phyloP scores from a whole-genome alignment of 768 basidiomycete genomes.

The Naganishia onofrii region DNA sequence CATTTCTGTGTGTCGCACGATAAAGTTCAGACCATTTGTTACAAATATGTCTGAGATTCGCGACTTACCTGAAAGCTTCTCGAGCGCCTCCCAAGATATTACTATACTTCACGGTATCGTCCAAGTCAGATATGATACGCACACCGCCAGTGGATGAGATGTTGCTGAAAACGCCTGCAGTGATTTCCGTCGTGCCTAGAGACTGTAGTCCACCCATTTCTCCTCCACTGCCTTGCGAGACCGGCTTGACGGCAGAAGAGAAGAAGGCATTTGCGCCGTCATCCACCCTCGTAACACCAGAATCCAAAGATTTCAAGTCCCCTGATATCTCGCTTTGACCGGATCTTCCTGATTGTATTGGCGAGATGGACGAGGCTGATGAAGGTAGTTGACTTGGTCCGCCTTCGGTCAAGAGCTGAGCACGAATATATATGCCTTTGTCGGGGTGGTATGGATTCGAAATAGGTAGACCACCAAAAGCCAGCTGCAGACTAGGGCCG shows the following conservation, averaged over 20 bases:
- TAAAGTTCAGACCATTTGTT: neutral
- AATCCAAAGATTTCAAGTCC: constrained; percentile 29
- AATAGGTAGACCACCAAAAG: constrained; percentile 57
- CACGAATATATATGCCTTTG: constrained; percentile 31
- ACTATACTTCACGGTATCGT: constrained; percentile 84
- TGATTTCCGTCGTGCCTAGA: constrained; percentile 27
- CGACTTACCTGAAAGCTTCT: constrained; percentile 63
- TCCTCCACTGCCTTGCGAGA: constrained; percentile 20
- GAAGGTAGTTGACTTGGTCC: constrained; percentile 25
- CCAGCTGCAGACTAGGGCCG: constrained; percentile 61
- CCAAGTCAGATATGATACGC: constrained; percentile 86
- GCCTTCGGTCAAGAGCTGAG: constrained; percentile 26
- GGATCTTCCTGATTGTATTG: constrained; percentile 4
- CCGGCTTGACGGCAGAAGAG: constrained; percentile 30
- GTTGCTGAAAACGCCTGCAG: constrained; percentile 27
- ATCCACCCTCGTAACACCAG: constrained; percentile 28
- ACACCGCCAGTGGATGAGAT: constrained; percentile 49
- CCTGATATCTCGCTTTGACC: neutral
- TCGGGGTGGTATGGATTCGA: constrained; percentile 7
- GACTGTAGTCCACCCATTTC: constrained; percentile 25
- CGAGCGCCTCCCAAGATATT: constrained; percentile 76
- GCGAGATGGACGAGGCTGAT: constrained; percentile 23
- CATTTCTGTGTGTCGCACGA: constrained; percentile 57
- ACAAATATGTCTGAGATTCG: no score
- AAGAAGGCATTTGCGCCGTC: constrained; percentile 30